Conservation (phyloP, 768 basidiomycete genomes). For the Xerocomellus intermedius region DNA sequence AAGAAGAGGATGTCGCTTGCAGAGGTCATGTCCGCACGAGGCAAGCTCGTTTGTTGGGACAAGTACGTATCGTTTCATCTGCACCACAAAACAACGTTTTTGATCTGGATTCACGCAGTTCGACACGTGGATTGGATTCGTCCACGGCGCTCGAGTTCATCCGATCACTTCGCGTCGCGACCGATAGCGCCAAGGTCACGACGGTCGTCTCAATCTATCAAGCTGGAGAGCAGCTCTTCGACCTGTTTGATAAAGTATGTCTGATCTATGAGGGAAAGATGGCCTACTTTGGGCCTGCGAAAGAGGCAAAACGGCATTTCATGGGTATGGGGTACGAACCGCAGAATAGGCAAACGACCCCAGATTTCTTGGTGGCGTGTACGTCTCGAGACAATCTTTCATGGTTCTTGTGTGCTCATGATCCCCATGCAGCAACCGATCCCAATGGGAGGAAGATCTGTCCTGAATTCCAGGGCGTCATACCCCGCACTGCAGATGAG, state of each 20-base stretch:
- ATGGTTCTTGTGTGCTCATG: background rate
- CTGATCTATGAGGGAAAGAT: conserved; percentile 8
- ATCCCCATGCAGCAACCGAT: conserved; percentile 45
- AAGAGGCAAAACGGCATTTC: conserved; percentile 3
- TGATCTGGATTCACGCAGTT: conserved; percentile 38
- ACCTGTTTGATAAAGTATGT: conserved; percentile 54
- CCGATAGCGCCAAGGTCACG: conserved; percentile 50
- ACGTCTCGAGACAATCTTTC: conserved; percentile 30
- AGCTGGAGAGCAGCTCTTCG: conserved; percentile 66
- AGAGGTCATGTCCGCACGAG: conserved; percentile 63
- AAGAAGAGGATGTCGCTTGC: conserved; percentile 79
- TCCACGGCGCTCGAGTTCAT: conserved; percentile 75
- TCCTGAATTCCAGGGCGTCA: conserved; percentile 35
- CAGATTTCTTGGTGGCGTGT: conserved; percentile 56
- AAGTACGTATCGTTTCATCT: conserved; percentile 44
- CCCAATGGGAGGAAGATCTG: conserved; percentile 54
- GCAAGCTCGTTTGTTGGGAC: conserved; percentile 71
- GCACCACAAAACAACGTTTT: background rate
- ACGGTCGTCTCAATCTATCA: conserved; percentile 87
- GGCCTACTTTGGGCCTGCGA: conserved; percentile 5
- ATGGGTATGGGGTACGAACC: conserved; percentile 41
- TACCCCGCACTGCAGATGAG: conserved; percentile 56
- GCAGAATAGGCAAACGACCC: conserved; percentile 54
- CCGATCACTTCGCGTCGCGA: conserved; percentile 59
- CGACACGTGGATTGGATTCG: conserved; percentile 63